These are phyloP conservation scores for Dioszegia aurantiaca DNA, from an alignment of 768 basidiomycete genomes.

Conservation along the genomic window DNA sequence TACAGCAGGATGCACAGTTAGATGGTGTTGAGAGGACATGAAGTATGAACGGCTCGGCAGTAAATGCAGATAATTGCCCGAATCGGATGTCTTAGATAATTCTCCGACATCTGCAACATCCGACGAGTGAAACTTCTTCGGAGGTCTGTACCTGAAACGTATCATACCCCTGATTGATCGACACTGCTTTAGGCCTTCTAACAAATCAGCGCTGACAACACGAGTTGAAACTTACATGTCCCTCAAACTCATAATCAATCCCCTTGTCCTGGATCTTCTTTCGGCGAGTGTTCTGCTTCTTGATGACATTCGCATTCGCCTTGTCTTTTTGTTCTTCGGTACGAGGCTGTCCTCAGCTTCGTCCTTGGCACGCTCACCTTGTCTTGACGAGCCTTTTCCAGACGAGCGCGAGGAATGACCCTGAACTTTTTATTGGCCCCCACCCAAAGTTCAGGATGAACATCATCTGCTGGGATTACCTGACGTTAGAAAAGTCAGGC, in stretches of 20 bases:
- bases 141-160: too few relatives aligned
- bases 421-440: conserved; percentile 95
- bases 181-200: background rate
- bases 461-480: conserved; percentile 78
- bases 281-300: conserved; percentile 72
- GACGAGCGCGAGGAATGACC: conserved; percentile 67
- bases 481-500: conserved; percentile 41
- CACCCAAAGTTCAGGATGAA: conserved; percentile 92
- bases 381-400: conserved; percentile 73
- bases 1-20: too few relatives aligned
- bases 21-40: too few relatives aligned
- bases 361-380: conserved; percentile 59
- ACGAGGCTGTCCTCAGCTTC: conserved; percentile 53
- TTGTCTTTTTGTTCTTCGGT: conserved; percentile 67
- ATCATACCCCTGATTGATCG: too few relatives aligned
- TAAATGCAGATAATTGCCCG: too few relatives aligned
- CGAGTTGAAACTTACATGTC: conserved; percentile 65
- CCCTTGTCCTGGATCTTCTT: conserved; percentile 74
- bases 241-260: conserved; percentile 81
- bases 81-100: too few relatives aligned
- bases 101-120: too few relatives aligned
- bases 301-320: conserved; percentile 67
- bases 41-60: too few relatives aligned
- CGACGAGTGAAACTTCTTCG: too few relatives aligned
- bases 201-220: background rate